Conservation (phyloP, 2,329 filamentous ascomycete species). For the Penicillium aurantiogriseum region DNA sequence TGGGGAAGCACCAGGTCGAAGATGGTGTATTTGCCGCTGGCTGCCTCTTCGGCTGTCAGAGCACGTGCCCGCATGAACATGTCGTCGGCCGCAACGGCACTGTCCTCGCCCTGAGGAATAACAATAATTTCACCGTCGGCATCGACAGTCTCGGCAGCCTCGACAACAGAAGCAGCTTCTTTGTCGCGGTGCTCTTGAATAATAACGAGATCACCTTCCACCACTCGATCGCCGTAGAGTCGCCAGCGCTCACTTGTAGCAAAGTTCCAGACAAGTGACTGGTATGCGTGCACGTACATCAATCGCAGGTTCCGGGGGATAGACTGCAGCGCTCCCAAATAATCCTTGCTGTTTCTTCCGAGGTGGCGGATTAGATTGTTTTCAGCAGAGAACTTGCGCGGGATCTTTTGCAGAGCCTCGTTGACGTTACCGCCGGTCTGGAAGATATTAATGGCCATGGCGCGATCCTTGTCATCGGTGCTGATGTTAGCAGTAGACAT, state of each 20-base stretch:
- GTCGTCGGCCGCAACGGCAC: constrained; percentile 53
- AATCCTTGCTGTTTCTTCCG: constrained; percentile 61
- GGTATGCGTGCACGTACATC: constrained; percentile 97
- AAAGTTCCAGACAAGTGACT: constrained; percentile 91
- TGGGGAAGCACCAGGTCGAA: constrained; percentile 87
- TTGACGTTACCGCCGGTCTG: constrained; percentile 57
- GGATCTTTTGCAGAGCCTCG: constrained; percentile 66
- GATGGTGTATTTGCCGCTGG: constrained; percentile 72
- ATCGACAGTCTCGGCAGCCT: constrained; percentile 46
- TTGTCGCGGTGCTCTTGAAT: constrained; percentile 57
- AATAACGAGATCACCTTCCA: constrained; percentile 83
- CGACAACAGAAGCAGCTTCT: constrained; percentile 31
- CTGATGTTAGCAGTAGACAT: constrained; percentile 53
- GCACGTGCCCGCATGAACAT: constrained; percentile 68
- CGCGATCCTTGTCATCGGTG: constrained; percentile 74
- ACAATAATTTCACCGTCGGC: constrained; percentile 67
- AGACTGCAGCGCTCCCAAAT: constrained; percentile 72
- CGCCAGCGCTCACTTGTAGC: constrained; percentile 79
- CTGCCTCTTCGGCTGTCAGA: constrained; percentile 73
- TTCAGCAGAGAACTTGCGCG: constrained; percentile 80
- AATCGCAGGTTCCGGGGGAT: constrained; percentile 80
- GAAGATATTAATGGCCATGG: constrained; percentile 75
- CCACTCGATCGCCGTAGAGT: constrained; percentile 67
- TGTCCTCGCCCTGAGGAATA: constrained; percentile 58
- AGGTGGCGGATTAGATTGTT: constrained; percentile 75